Evolutionary conservation across 805 yeast genomes (phyloP), one percentile per base, ranked within the genome.

Genomic region (Kluyveromyces aestuarii): DNA sequence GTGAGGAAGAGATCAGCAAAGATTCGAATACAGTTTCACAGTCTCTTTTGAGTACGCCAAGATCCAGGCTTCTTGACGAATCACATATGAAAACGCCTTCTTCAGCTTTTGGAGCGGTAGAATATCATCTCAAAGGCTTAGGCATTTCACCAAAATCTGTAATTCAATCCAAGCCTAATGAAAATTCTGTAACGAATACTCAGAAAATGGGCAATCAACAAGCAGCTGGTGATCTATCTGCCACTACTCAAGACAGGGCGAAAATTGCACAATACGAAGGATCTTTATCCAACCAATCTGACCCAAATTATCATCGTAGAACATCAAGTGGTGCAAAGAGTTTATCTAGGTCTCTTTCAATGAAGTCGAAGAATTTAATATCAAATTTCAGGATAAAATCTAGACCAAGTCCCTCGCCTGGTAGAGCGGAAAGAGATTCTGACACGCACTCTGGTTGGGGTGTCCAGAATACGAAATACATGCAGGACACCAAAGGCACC

Each of bases 371-470:
- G 45, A 60, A 54, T 41, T 43, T 61, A 38, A 58, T 63, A 37
- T 52, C 54, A 41, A 55, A 56, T 40, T 45, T 62, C 37, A 58
- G 60, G 49, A 51, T 55, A 9, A 57, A 54, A 46, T 51, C 50
- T 40, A 55, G 41, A 27, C 44, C 43, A 16, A 11, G 44, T 7
- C 44, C 37, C 6, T 36, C 39, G 19, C 19, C 48, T 4, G n/a
- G 49, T 16, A 40, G 50, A 13, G 47, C 44, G 14, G 38, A 27
- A 9, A 50, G 50, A 10, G 52, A 48, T 14, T 41, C 44, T 13
- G 67, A 63, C 48, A 63, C 68, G 0, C 65, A 63, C 52, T 60
- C 68, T 2, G 68, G 68, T 14, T 64, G 68, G 68, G 68, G 68
- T 36, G 67, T 63, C 6, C 39, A 43, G 5, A 38, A 43, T 18